phyloP scores from a whole-genome alignment of 495 filamentous ascomycete species.

The Thermochaetoides thermophila region DNA sequence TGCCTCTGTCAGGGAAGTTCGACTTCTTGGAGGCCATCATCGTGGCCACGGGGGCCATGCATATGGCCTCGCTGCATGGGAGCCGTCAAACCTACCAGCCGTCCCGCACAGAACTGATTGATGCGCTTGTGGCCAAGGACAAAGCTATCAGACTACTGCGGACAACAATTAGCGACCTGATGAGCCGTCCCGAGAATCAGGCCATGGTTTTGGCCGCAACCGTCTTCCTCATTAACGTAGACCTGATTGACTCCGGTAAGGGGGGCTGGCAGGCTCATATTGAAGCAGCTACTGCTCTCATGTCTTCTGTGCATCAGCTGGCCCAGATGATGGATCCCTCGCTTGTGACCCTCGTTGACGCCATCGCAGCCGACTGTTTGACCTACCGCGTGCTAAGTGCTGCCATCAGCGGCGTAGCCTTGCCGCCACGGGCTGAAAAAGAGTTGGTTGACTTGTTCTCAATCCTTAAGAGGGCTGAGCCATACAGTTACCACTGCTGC shows the following conservation, averaged over 20 bases:
- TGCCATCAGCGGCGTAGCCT: constrained; percentile 11
- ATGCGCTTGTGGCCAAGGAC: constrained; percentile 36
- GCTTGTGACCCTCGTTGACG: constrained; percentile 22
- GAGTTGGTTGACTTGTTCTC: constrained; percentile 16
- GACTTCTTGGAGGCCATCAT: constrained; percentile 35
- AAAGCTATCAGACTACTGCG: constrained; percentile 32
- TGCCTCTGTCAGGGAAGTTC: constrained; percentile 30
- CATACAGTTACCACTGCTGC: constrained; percentile 33
- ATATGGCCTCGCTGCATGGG: constrained; percentile 27
- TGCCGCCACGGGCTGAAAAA: constrained; percentile 1
- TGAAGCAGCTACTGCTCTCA: constrained; percentile 31
- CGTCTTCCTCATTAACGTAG: constrained; percentile 42
- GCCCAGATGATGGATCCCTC: constrained; percentile 14
- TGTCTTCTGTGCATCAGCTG: constrained; percentile 16
- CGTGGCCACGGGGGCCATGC: constrained; percentile 39
- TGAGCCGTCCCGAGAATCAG: constrained; percentile 16
- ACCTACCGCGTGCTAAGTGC: constrained; percentile 29
- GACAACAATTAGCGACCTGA: constrained; percentile 15
- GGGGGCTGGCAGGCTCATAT: constrained; percentile 42
- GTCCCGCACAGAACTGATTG: constrained; percentile 19
- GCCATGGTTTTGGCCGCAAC: constrained; percentile 34
- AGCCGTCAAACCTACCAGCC: constrained; percentile 13
- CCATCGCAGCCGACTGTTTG: constrained; percentile 30
- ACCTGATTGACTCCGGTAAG: constrained; percentile 41
- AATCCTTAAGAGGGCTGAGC: constrained; percentile 26